These are phyloP conservation scores for Crucihimalaya himalaica DNA, from an alignment of 345 rosid species.

Conservation along the genomic window DNA sequence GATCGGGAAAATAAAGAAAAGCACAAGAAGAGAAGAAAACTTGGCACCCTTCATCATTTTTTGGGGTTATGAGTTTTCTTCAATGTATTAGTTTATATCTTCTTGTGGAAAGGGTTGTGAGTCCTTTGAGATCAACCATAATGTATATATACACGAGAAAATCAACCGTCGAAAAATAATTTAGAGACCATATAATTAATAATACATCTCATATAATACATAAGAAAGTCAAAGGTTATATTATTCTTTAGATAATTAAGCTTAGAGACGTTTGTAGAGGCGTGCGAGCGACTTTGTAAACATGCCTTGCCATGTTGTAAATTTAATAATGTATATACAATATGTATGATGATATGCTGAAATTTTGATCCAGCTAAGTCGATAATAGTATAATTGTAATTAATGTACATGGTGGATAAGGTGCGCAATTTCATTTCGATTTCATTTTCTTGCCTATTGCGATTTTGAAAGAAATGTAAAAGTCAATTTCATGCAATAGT, in stretches of 20 bases:
- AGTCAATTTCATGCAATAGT: background rate
- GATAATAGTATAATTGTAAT: constrained; percentile 19
- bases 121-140: constrained; percentile 2
- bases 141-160: constrained; percentile 28
- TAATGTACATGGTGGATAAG: constrained; percentile 5
- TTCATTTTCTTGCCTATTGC: background rate
- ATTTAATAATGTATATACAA: background rate
- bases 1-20: constrained; percentile 40
- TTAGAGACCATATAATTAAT: background rate
- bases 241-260: constrained; percentile 4
- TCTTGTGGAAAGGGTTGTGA: constrained; percentile 18
- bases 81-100: constrained; percentile 5
- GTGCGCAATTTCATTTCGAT: constrained; percentile 2
- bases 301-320: constrained; percentile 29
- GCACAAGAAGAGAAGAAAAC: constrained; percentile 34
- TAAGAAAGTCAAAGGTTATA: constrained; percentile 28
- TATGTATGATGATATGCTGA: constrained; percentile 1
- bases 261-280: constrained; percentile 23
- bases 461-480: constrained; percentile 1
- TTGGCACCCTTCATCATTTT: constrained; percentile 24
- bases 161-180: constrained; percentile 4
- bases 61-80: background rate
- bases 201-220: background rate
- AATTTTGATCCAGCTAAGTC: constrained; percentile 29
- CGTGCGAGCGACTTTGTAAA: constrained; percentile 39